Base-by-base conservation (phyloP, 2,329 filamentous ascomycete genomes). In the Botryotinia narcissicola region DNA sequence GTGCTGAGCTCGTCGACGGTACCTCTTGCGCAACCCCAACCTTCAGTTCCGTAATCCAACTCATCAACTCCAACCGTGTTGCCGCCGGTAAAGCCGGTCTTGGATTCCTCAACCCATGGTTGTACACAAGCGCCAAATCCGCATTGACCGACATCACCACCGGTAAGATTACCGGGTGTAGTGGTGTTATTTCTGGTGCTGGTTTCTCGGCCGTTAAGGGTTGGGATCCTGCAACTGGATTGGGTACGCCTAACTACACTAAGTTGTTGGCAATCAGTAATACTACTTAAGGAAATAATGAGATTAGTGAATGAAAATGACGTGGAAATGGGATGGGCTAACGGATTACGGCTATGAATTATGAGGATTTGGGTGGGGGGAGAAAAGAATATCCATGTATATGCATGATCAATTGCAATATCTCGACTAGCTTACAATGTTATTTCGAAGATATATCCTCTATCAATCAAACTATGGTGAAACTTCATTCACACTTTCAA, bases 11-110 rank as follows among this genome's bases (percentile, higher is more conserved):
- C 0, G 84, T 89, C 46, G 83, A 83, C 51, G 88, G 88, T 6
- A 88, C 85, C 1, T 86, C 83, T 20, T 88, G 88, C 22, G 86
- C 88, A 1, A 82, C 86, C 0, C 91, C 91, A 0, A 83, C 88
- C 0, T 87, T 87, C 6, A 85, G 88, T 2, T 87, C 85, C 46
- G 84, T 92, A 70, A 84, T 92, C 59, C 83, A 87, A 7, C 83
- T 92, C 5, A 81, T 92, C 66, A 92, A 92, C 77, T 89, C 90
- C 75, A 88, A 87, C 0, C 82, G 89, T 22, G 79, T 91, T 22
- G 82, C 85, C 0, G 82, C 82, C 32, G 87, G 87, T 3, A 85
- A 86, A 79, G 76, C 79, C 12, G 78, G 81, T 0, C 77, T 85
- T 5, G 84, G 84, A 3, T 85, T 84, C 77, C 77, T 85, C 76